Base-by-base conservation (phyloP, 352 stramenopile genomes). In the Bremia lactucae region DNA sequence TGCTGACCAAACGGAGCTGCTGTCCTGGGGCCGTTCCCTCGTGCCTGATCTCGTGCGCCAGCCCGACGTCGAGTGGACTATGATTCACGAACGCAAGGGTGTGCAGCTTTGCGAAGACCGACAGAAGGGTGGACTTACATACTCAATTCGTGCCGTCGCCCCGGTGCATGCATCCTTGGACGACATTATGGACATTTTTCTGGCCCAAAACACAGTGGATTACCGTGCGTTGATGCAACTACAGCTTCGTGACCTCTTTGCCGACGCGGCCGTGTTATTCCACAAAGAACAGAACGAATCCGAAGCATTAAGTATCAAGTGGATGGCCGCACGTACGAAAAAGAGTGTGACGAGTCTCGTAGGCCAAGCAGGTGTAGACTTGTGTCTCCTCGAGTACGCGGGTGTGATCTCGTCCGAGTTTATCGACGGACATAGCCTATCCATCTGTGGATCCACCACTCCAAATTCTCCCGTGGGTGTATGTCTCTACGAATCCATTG, bases 271-370 rank as follows among this genome's bases (percentile, higher is more conserved):
- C 11, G 74, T 87, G 59, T 65, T 90, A 15, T 86, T 70, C 62
- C 72, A 85, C 51, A 63, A 60, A 25, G 74, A 84, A 38, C 70
- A 82, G 49, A 80, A 81, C 52, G 77, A 90, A 31, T 67, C 48
- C n/a, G 77, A 90, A 42, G 72, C 65, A 34, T 56, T 90, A 29
- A 75, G 69, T 46, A 77, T 90, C 59, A 90, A 90, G 50, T 90
- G 77, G 77, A 51, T 80, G 25, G 77, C 73, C 13, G 68, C 76
- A 24, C 60, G 73, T 20, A 70, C 65, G 37, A 86, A 86, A 48
- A 84, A 85, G 55, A 74, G 62, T 15, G 55, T 62, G 23, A 56
- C 74, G 15, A 67, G 59, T 31, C 40, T 69, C 16, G 62, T 66
- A 36, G 59, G 54, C 26, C 53, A 75, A 22, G 68, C 72, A 34